phyloP scores from a whole-genome alignment of 2,329 filamentous ascomycete species.

The Talaromyces sp. region DNA sequence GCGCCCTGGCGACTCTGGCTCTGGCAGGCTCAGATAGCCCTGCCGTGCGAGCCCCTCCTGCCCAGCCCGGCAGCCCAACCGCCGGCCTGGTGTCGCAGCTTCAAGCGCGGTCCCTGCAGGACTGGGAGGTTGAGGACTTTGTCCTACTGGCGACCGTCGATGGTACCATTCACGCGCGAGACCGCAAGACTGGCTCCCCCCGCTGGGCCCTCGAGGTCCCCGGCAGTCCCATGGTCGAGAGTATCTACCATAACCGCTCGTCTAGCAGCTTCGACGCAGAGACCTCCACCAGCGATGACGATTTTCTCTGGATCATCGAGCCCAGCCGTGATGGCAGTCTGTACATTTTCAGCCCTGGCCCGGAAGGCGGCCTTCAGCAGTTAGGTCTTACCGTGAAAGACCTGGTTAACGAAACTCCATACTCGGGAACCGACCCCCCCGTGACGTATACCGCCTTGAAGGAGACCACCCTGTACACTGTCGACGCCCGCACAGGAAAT shows the following conservation, averaged over 20 bases:
- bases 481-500: conserved; percentile 79
- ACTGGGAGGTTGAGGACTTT: conserved; percentile 99
- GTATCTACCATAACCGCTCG: conserved; percentile 71
- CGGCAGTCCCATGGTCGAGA: conserved; percentile 85
- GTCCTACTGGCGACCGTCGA: conserved; percentile 99
- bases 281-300: conserved; percentile 57
- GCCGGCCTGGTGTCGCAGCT: conserved; percentile 74
- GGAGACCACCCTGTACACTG: conserved; percentile 79
- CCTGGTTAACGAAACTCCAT: conserved; percentile 78
- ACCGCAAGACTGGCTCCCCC: conserved; percentile 76
- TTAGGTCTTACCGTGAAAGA: conserved; percentile 59
- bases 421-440: conserved; percentile 66
- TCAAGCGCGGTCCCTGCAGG: conserved; percentile 92
- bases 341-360: conserved; percentile 74
- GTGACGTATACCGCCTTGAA: conserved; percentile 90
- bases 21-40: conserved; percentile 61
- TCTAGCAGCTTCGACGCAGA: conserved; percentile 37
- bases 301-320: conserved; percentile 93
- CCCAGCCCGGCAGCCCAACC: conserved; percentile 59
- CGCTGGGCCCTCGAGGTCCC: conserved; percentile 77
- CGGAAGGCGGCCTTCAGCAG: conserved; percentile 41
- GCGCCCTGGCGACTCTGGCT: conserved; percentile 97
- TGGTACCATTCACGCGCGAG: conserved; percentile 87
- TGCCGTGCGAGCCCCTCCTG: conserved; percentile 92
- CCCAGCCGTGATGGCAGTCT: conserved; percentile 80